These are phyloP conservation scores for Salix udensis DNA, from an alignment of 345 rosid genomes.

Conservation along the genomic window DNA sequence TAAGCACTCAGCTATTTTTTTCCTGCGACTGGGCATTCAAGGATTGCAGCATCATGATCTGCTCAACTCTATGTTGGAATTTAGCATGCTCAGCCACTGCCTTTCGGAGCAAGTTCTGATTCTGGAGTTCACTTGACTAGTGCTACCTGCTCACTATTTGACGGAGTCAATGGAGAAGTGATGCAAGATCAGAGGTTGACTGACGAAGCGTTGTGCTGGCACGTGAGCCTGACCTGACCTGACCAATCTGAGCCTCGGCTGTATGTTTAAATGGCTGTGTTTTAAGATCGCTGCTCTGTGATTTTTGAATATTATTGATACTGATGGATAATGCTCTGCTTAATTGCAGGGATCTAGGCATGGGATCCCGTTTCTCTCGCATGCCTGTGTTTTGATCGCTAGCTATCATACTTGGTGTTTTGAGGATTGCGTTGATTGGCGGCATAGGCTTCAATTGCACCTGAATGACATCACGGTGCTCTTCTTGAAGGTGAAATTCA, in stretches of 20 bases:
- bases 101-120: not conserved
- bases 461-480: not conserved
- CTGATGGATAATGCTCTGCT: not conserved
- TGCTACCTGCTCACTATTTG: not conserved
- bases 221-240: not conserved
- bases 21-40: not conserved
- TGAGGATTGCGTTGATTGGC: not conserved
- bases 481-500: not conserved
- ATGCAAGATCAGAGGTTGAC: not conserved
- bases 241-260: not conserved
- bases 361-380: not conserved
- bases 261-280: not conserved
- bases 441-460: not conserved
- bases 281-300: not conserved
- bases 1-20: not conserved
- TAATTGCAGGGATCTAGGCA: not conserved
- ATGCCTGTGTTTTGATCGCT: not conserved
- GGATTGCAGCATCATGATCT: not conserved
- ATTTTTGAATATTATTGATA: not conserved
- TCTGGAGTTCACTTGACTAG: not conserved
- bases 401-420: not conserved
- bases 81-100: not conserved
- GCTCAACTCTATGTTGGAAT: not conserved
- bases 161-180: not conserved
- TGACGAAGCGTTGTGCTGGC: not conserved